Evolutionary conservation across 2,329 filamentous ascomycete species (phyloP).

Genomic region (Aspergillus udagawae): DNA sequence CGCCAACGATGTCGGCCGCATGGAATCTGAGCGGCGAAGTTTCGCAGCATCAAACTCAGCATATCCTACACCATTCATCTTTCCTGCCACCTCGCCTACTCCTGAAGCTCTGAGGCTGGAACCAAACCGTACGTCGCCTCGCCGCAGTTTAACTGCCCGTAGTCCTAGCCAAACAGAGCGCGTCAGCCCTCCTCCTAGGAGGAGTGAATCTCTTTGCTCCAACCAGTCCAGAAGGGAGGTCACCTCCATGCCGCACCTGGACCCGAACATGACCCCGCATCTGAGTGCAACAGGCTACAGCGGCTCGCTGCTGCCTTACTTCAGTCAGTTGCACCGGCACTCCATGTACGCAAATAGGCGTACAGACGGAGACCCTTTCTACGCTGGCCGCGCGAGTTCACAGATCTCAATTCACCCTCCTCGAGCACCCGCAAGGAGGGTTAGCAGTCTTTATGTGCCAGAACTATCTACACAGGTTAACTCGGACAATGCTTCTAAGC

Average conservation of each 20-base stretch:
- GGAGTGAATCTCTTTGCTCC: constrained; percentile 29
- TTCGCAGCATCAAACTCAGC: constrained; percentile 21
- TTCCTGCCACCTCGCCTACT: constrained; percentile 20
- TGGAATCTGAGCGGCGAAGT: constrained; percentile 26
- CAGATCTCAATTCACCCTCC: constrained; percentile 16
- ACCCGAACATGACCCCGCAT: constrained; percentile 12
- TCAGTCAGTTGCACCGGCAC: constrained; percentile 23
- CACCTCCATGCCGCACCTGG: constrained; percentile 8
- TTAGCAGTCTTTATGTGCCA: constrained; percentile 10
- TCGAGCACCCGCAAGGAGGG: constrained; percentile 16
- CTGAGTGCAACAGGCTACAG: constrained; percentile 8
- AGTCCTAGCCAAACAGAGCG: constrained; percentile 24
- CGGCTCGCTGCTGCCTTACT: constrained; percentile 16
- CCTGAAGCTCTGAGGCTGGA: constrained; percentile 21
- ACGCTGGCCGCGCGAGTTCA: constrained; percentile 14
- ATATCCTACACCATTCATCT: constrained; percentile 23
- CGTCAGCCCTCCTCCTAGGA: constrained; percentile 22
- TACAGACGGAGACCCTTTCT: constrained; percentile 26
- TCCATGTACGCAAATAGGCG: constrained; percentile 17
- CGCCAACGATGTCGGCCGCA: constrained; percentile 34
- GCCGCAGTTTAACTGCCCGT: constrained; percentile 33
- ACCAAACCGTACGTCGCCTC: constrained; percentile 22
- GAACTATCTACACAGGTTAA: constrained; percentile 18
- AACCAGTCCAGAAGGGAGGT: constrained; percentile 17
- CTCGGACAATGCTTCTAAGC: constrained; percentile 18